Conservation (phyloP, 768 basidiomycete genomes). For the Postia placenta region DNA sequence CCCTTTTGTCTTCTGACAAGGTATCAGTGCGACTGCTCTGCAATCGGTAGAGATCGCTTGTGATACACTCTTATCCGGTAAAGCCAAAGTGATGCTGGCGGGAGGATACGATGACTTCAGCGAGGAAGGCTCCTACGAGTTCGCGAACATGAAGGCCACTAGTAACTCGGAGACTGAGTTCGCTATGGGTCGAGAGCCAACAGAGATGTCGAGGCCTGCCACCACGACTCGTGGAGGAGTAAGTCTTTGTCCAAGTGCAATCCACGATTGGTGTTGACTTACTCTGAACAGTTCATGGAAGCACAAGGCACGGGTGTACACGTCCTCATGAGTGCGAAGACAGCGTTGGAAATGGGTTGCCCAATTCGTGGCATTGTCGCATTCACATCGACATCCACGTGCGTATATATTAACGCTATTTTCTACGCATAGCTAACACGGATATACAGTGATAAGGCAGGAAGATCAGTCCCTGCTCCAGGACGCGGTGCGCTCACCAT, state of each 20-base stretch:
- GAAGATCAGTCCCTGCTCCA: conserved; percentile 95
- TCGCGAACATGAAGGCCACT: conserved; percentile 99
- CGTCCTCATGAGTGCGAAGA: conserved; percentile 94
- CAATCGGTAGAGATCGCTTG: conserved; percentile 99
- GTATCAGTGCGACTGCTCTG: conserved; percentile 80
- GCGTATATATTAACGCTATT: neutral
- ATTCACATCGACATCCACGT: conserved; percentile 96
- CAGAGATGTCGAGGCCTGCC: conserved; percentile 97
- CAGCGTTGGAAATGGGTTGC: conserved; percentile 89
- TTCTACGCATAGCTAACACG: conserved; percentile 4
- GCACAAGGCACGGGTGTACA: conserved; percentile 95
- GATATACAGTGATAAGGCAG: conserved; percentile 83
- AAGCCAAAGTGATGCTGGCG: conserved; percentile 99
- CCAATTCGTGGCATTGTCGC: conserved; percentile 92
- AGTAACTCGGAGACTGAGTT: conserved; percentile 96
- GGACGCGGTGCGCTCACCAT: conserved; percentile 89
- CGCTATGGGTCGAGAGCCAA: conserved; percentile 98
- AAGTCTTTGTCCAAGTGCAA: conserved; percentile 28
- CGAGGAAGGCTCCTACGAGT: conserved; percentile 98
- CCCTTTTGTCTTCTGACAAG: neutral
- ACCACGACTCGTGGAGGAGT: conserved; percentile 94
- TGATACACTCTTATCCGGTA: conserved; percentile 89
- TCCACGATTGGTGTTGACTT: neutral
- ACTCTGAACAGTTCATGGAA: conserved; percentile 76
- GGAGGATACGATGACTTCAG: conserved; percentile 98